Base-by-base conservation (phyloP, 192 early-diverging fungal genomes). In the Backusella morwellensis region DNA sequence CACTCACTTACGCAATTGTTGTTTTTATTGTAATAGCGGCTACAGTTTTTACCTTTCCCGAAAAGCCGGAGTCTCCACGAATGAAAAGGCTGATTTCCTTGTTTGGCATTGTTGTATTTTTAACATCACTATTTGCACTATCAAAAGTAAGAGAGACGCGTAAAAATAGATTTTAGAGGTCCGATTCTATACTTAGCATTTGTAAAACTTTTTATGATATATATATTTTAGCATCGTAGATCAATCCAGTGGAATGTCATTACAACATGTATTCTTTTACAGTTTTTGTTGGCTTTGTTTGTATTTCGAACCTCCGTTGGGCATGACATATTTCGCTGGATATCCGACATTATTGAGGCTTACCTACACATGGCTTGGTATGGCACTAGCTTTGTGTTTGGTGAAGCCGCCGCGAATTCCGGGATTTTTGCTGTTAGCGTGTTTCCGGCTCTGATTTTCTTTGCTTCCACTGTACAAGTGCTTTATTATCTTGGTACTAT, bases 381-480 rank as follows among this genome's bases (percentile, higher is more conserved):
- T 44, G 96, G 96, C 80, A 81, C 92, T 42, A 77, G 75, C 32
- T 95, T 96, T 78, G 67, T 97, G 34, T 84, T 95, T 66, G 91
- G 93, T 44, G 81, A 84, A 11, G 81, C 82, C n/a, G 74, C 85
- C n/a, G 81, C 78, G 1, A 80, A 87, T 23, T 69, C 77, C 11
- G 23, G 35, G 26, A 80, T 86, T 15, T 94, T 97, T 82, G 92
- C 89, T 72, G 75, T 92, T 44, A 74, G 80, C 12, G 92, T 95
- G 52, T 88, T 97, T 67, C 95, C 96, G 21, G 94, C 95, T 54
- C 86, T 95, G 41, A 88, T 97, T 76, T 96, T 96, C 84, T 97
- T 97, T 83, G 91, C 93, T 67, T 85, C 95, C 44, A 90, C 94
- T 75, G 93, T 97, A 70, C 91, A 94, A 66, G 87, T 93, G 68